Evolutionary conservation across 148 eudicot genomes (phyloP), one percentile per base, ranked within the genome.

Genomic region (Cornus kousa): DNA sequence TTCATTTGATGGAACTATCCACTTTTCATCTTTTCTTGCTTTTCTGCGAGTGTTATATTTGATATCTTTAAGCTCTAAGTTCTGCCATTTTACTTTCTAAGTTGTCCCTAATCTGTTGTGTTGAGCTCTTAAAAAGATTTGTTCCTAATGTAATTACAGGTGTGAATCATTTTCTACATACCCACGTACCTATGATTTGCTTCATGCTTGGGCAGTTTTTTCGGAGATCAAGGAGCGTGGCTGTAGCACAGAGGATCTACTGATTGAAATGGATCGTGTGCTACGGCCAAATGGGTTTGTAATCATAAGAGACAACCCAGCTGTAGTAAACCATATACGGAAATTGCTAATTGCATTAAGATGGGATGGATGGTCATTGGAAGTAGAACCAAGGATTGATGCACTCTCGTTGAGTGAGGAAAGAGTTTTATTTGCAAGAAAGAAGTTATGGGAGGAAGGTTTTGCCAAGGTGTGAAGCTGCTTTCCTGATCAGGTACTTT

Each of bases 131-230:
- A 67, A 5, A 5, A 31, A 10, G 19, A 67, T 37, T 50, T 55
- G 22, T 22, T 64, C 48, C 8, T 43, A 9, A 43, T 43, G 48
- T 68, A 50, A 74, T 71, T 80, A 31, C 85, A 92, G 96, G 93
- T 92, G 96, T 76, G 93, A 92, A 80, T 87, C 96, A 46, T 92
- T 86, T 82, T 92, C 96, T 48, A 92, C 96, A 68, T 92, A 92
- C 74, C 96, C 96, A 1, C 93, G 96, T 62, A 92, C 96, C 14
- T 92, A 88, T 46, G 96, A 92, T 84, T 86, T 90, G 53, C 89
- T 92, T 80, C 96, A 92, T 80, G 92, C 92, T 22, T 90, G 96
- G 96, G 79, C 83, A 43, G 87, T 92, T 39, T 86, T 92, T 69
- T 85, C 96, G 5, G 88, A 87, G 71, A 86, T 90, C 9, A 82